Conservation (phyloP, 257 asterid species). For the Solanum raphanifolium region DNA sequence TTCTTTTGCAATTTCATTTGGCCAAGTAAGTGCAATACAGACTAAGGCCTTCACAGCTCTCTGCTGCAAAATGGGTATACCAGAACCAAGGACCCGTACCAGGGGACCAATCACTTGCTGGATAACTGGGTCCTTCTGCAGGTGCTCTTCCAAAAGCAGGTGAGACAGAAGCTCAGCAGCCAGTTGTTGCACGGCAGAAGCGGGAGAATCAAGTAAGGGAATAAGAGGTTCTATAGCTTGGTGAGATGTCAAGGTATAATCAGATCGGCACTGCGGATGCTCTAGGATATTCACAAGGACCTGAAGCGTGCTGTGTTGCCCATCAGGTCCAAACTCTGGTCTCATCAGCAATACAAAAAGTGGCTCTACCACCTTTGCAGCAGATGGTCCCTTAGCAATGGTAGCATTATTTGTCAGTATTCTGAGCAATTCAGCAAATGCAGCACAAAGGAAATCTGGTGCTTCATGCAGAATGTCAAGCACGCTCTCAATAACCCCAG, state of each 20-base stretch:
- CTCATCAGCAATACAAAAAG: conserved; percentile 63
- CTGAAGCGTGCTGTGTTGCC: conserved; percentile 84
- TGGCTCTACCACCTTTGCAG: conserved; percentile 96
- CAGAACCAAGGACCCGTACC: conserved; percentile 82
- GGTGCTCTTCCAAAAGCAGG: conserved; percentile 81
- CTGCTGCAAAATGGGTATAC: conserved; percentile 81
- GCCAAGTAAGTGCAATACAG: conserved; percentile 67
- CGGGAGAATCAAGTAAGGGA: conserved; percentile 89
- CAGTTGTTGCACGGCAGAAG: conserved; percentile 91
- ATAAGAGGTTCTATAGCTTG: conserved; percentile 83
- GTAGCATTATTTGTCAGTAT: conserved; percentile 92
- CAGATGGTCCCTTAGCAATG: conserved; percentile 92
- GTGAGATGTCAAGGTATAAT: conserved; percentile 61
- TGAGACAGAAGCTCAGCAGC: conserved; percentile 97
- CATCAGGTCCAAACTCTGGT: conserved; percentile 81
- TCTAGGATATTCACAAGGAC: conserved; percentile 94
- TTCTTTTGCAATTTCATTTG: conserved; percentile 94
- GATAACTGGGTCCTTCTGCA: conserved; percentile 76
- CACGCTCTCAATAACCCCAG: conserved; percentile 68
- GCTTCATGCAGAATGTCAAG: conserved; percentile 92
- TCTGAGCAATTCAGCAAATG: conserved; percentile 87
- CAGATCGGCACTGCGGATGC: conserved; percentile 89
- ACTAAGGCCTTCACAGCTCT: conserved; percentile 92
- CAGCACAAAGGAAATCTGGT: conserved; percentile 85
- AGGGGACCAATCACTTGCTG: conserved; percentile 89